Percentiles rank a stretch among this genome's conserved stretches.
Conservation (phyloP, 2,329 filamentous ascomycete species). For the Aspergillus neoniger region DNA sequence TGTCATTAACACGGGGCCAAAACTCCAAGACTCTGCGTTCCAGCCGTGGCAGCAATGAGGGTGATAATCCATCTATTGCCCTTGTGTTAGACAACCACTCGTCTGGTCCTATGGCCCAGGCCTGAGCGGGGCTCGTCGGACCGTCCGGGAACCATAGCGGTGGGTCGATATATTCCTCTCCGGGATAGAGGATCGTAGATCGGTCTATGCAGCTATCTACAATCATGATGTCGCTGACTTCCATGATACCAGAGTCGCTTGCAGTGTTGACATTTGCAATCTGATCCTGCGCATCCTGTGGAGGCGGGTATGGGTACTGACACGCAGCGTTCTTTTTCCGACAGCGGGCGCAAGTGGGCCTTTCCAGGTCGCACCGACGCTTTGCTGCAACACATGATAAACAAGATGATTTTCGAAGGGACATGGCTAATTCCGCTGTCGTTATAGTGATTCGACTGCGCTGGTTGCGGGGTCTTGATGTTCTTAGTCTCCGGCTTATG, state of each 20-base stretch:
- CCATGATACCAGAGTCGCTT: not conserved
- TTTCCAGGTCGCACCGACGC: constrained; percentile 1
- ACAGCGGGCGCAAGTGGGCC: constrained; percentile 7
- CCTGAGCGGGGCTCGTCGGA: too few relatives aligned
- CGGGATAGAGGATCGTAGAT: not conserved
- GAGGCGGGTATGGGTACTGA: constrained; percentile 12
- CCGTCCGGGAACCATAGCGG: not conserved
- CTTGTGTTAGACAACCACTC: not conserved
- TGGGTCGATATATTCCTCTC: too few relatives aligned
- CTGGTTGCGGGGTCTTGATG: not conserved
- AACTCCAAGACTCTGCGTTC: constrained; percentile 9
- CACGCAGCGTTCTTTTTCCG: not conserved
- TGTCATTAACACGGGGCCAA: constrained; percentile 8
- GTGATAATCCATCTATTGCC: not conserved
- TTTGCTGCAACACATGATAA: constrained; percentile 8
- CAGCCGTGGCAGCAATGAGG: not conserved
- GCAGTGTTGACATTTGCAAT: not conserved
- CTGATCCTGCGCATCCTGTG: not conserved
- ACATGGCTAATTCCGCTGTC: not conserved
- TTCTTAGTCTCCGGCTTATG: not conserved
- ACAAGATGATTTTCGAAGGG: constrained; percentile 9
- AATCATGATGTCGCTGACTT: not conserved
- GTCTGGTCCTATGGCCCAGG: not conserved
- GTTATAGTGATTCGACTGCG: not conserved
- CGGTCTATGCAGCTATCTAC: not conserved